Evolutionary conservation across 2,329 filamentous ascomycete genomes (phyloP), one percentile per base, ranked within the genome.

Genomic region (Calonectria naviculata): DNA sequence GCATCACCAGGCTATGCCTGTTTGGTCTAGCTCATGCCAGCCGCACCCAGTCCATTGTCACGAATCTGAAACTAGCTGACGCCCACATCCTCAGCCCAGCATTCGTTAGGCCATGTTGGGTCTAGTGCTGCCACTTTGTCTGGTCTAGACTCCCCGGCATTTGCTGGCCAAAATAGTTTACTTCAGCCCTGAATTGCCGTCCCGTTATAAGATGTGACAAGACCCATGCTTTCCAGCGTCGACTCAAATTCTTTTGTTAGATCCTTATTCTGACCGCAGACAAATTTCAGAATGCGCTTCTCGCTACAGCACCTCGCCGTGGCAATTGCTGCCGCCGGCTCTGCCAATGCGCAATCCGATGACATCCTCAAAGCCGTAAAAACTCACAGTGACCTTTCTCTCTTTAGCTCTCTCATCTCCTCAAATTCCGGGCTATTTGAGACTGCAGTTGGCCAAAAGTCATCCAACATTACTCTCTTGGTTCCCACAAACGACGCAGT

Each of bases 401-500:
- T 73, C 0, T 78, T 78, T 12, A 68, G 69, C 0, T 73, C 71
- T 1, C 36, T 78, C 0, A 34, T 78, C 1, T 10, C 9, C 1
- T 46, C 68, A 1, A 58, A 68, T 3, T 67, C 71, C 0, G 41
- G 70, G 2, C 34, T 42, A 0, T 38, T 78, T 1, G 34, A 31
- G 3, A n/a, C 52, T 3, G 38, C 52, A 1, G 26, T 76, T 2
- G 67, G 67, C 2, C 49, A 67, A 2, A 64, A 64, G 12, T 52
- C 66, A 0, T 70, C n/a, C 0, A 73, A 78, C 29, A 46, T 75
- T 4, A 78, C 76, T 4, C 58, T 78, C n/a, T 58, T 78, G 1
- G 19, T 78, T 4, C 76, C 75, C 1, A 75, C 74, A 0, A 36
- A 78, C 4, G 67, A 70, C 3, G 76, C 76, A 5, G 72, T 78